Percentiles rank a stretch among this genome's conserved stretches.
These are phyloP conservation scores for Plasmodium fragile DNA, from an alignment of 169 alveolate genomes.

Conservation along the genomic window DNA sequence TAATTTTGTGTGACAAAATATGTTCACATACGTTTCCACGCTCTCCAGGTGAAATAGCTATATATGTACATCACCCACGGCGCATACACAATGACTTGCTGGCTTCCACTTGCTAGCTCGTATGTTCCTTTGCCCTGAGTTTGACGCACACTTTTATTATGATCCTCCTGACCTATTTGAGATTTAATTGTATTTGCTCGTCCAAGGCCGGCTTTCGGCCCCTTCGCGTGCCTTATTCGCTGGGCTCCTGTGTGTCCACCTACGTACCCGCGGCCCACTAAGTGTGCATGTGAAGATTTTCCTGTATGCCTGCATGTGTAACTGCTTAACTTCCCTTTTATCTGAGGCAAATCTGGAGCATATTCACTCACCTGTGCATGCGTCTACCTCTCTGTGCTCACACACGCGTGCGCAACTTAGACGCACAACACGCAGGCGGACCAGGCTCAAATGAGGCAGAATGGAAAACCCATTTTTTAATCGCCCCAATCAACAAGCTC, in stretches of 20 bases:
- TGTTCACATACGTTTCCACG: neutral
- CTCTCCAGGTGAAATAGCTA: neutral
- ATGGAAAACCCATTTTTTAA: neutral
- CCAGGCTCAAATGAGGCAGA: neutral
- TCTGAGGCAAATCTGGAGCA: neutral
- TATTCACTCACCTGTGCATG: neutral
- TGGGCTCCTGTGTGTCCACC: neutral
- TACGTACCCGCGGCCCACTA: neutral
- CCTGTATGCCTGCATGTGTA: neutral
- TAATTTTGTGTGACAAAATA: neutral
- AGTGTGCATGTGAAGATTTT: neutral
- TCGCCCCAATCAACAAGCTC: neutral
- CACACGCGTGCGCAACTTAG: neutral
- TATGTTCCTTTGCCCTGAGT: neutral
- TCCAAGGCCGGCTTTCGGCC: neutral
- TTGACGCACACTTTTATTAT: neutral
- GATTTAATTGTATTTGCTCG: neutral
- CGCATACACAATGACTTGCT: neutral
- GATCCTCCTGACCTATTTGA: neutral
- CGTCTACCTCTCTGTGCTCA: neutral
- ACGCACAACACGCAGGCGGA: neutral
- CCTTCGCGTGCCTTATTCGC: neutral
- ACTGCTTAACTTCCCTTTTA: neutral
- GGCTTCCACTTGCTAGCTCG: neutral
- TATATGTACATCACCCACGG: neutral